Evolutionary conservation across 2,329 filamentous ascomycete genomes (phyloP).

Genomic region (Piedraia hortae): DNA sequence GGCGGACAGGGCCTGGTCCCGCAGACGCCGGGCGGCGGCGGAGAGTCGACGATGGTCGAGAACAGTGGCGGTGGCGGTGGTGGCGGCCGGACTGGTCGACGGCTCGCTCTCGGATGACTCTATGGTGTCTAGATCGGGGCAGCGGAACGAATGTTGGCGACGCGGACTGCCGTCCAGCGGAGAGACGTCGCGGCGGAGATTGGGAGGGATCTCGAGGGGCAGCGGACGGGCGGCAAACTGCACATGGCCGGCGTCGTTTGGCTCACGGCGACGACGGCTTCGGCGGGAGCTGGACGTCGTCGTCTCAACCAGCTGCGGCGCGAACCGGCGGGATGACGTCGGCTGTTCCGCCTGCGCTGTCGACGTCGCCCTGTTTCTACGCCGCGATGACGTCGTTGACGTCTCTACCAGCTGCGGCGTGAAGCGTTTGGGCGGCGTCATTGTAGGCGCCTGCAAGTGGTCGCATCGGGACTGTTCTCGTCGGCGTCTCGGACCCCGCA

Average conservation of each 20-base stretch:
- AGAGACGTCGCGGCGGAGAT: constrained; percentile 6
- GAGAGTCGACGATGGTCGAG: constrained; percentile 15
- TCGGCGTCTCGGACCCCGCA: too few species aligned
- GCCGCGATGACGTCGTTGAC: constrained; percentile 28
- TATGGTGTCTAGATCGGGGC: constrained; percentile 33
- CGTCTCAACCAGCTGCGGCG: constrained; percentile 2
- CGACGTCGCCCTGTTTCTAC: too few species aligned
- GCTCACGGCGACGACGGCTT: constrained; percentile 4
- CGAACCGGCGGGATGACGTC: constrained; percentile 3
- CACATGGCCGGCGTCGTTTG: constrained; percentile 5
- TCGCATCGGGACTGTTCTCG: too few species aligned
- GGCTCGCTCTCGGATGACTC: constrained; percentile 26
- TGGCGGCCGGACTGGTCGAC: constrained; percentile 10
- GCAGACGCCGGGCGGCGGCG: constrained; percentile 24
- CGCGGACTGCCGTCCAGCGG: constrained; percentile 12
- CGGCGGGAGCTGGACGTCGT: background rate
- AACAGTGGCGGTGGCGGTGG: constrained; percentile 18
- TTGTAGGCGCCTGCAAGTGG: too few species aligned
- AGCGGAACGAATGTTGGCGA: constrained; percentile 26
- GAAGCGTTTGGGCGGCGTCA: constrained; percentile 24
- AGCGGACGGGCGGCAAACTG: constrained; percentile 11
- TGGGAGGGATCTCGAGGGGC: constrained; percentile 4
- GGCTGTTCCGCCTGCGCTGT: background rate
- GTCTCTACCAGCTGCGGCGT: constrained; percentile 46
- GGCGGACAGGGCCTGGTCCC: constrained; percentile 47